Evolutionary conservation across 116 monocot genomes (phyloP).

Genomic region (Posidonia oceanica): DNA sequence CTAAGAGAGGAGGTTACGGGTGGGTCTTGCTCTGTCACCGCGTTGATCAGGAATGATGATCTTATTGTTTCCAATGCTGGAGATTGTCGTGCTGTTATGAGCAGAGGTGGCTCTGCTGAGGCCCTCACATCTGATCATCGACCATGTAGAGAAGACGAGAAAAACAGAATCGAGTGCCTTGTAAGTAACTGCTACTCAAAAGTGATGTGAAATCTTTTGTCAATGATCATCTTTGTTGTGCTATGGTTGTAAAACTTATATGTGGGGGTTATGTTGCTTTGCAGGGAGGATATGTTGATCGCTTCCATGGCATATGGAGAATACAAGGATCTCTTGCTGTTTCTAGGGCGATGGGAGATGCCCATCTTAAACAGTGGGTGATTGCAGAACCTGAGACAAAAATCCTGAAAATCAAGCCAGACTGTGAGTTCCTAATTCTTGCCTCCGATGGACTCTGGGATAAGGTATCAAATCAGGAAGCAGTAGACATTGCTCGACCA

Average conservation of each 20-base stretch:
- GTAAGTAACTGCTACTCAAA: conserved; percentile 27
- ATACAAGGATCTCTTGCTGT: conserved; percentile 83
- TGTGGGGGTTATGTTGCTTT: neutral
- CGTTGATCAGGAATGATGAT: conserved; percentile 48
- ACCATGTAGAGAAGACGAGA: conserved; percentile 68
- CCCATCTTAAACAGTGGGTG: conserved; percentile 80
- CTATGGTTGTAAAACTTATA: neutral
- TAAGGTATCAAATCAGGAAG: conserved; percentile 72
- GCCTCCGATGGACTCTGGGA: conserved; percentile 98
- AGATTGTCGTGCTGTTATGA: conserved; percentile 86
- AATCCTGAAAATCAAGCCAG: conserved; percentile 34
- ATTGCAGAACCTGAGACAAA: conserved; percentile 73
- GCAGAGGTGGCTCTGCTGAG: conserved; percentile 55
- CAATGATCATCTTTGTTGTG: neutral
- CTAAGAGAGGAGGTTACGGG: conserved; percentile 42
- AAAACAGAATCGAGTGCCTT: conserved; percentile 61
- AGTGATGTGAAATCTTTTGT: neutral
- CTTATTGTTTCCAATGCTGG: conserved; percentile 84
- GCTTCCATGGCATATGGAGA: conserved; percentile 55
- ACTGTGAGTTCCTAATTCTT: conserved; percentile 82
- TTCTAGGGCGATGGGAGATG: conserved; percentile 83
- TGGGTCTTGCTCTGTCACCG: conserved; percentile 80
- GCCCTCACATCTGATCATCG: conserved; percentile 80
- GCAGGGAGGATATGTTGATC: conserved; percentile 85
- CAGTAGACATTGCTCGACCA: conserved; percentile 37